These are phyloP conservation scores for Phytophthora citrophthora DNA, from an alignment of 352 stramenopile genomes.

Conservation along the genomic window DNA sequence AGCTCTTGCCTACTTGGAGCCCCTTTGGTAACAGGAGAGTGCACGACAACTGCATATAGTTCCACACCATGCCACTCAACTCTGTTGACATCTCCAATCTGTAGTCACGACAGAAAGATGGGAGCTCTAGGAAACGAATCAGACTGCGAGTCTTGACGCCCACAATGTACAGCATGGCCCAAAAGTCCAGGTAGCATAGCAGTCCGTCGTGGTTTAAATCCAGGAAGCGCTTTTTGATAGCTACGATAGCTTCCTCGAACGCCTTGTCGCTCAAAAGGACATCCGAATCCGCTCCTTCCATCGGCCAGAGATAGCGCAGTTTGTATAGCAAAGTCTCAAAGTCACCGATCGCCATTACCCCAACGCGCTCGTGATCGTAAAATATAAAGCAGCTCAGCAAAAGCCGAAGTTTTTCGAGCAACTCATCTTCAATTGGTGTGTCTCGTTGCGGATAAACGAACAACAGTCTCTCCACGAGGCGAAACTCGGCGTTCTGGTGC, in stretches of 20 bases:
- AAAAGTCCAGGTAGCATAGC: conserved; percentile 86
- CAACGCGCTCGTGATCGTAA: conserved; percentile 68
- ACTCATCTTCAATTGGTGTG: conserved; percentile 13
- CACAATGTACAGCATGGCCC: conserved; percentile 84
- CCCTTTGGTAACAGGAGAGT: conserved; percentile 61
- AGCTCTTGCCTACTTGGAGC: conserved; percentile 60
- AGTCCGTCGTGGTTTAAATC: conserved; percentile 64
- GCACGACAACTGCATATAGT: conserved; percentile 71
- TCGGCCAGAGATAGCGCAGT: conserved; percentile 70
- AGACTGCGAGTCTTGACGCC: conserved; percentile 56
- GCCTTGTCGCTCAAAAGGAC: conserved; percentile 36
- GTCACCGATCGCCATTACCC: conserved; percentile 50
- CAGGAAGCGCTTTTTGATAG: conserved; percentile 50
- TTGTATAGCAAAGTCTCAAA: conserved; percentile 63
- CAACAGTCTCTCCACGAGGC: conserved; percentile 49
- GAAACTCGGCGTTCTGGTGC: conserved; percentile 66
- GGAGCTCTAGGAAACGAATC: conserved; percentile 72
- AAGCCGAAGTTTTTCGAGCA: conserved; percentile 64
- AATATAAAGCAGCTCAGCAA: conserved; percentile 80
- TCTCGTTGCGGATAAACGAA: conserved; percentile 47
- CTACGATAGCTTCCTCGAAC: conserved; percentile 63
- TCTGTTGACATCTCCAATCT: conserved; percentile 72
- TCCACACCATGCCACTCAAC: conserved; percentile 48
- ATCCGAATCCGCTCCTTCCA: conserved; percentile 30
- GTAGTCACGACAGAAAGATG: conserved; percentile 77